These are phyloP conservation scores for Hyaloscypha variabilis DNA, from an alignment of 495 filamentous ascomycete species.

Conservation along the genomic window DNA sequence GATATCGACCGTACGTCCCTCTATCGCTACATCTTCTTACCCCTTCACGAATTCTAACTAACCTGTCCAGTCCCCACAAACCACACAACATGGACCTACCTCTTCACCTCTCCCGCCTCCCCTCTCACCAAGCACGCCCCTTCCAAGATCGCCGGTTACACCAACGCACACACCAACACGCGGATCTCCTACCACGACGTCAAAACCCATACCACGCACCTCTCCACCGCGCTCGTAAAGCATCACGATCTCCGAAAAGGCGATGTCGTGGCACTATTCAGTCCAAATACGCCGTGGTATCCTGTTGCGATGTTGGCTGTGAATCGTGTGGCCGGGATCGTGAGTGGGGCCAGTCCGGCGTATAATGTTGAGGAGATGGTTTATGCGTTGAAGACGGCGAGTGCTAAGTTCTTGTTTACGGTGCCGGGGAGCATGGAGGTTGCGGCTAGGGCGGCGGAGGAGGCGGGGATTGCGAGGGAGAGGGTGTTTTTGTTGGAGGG, in stretches of 20 bases:
- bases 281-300: conserved; percentile 75
- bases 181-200: conserved; percentile 55
- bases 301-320: conserved; percentile 71
- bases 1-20: conserved; percentile 22
- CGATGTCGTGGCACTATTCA: conserved; percentile 69
- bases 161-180: conserved; percentile 57
- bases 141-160: conserved; percentile 50
- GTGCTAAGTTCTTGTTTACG: conserved; percentile 67
- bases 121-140: conserved; percentile 39
- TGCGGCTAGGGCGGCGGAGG: conserved; percentile 68
- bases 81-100: conserved; percentile 60
- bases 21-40: no score
- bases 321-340: conserved; percentile 77
- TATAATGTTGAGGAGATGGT: conserved; percentile 81
- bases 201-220: conserved; percentile 49
- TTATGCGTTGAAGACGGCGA: conserved; percentile 66
- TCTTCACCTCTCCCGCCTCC: conserved; percentile 56
- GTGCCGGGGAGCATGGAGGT: conserved; percentile 57
- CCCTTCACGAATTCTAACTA: not conserved
- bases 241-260: conserved; percentile 81
- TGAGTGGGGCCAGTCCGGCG: conserved; percentile 81
- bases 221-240: conserved; percentile 58
- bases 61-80: conserved; percentile 49
- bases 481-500: conserved; percentile 53
- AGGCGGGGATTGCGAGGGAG: conserved; percentile 60